Evolutionary conservation across 2,329 filamentous ascomycete genomes (phyloP), one percentile per base, ranked within the genome.

Genomic region (Fusarium heterosporum): DNA sequence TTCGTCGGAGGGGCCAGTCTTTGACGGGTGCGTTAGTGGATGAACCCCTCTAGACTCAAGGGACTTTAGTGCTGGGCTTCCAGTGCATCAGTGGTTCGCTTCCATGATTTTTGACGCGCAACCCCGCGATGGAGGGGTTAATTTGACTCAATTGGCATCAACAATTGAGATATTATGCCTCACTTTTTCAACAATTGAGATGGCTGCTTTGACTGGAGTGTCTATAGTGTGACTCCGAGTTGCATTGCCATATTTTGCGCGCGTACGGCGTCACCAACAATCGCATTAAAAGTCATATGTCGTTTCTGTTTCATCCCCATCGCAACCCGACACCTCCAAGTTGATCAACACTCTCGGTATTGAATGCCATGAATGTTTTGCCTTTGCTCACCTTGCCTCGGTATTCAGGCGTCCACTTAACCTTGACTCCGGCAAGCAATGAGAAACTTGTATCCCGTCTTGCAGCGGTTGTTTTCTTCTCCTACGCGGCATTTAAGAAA

Each of bases 111-210:
- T 46, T 45, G 49, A 49, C 41, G 19, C 38, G 46, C 30, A 57
- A 67, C 63, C 63, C 63, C 63, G 57, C 64, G 63, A 57, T 62
- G 32, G 64, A 67, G 64, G 52, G 64, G 43, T 66, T 28, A 43
- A 66, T 48, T 68, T 61, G 64, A 61, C 34, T 45, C 51, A 56
- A 58, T 19, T 42, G 14, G 30, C 36, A 39, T 45, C 29, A 39
- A 34, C 51, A 48, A 58, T 64, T 63, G 58, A 58, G 46, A 58
- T 58, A 52, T 63, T 63, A 58, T 58, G 40, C 51, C 58, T 63
- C 60, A 64, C 40, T 51, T 46, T 39, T 38, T 36, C 16, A 29
- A 30, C 43, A 11, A 8, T 38, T 25, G 25, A 26, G 25, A 16
- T 53, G 40, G 48, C 25, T 57, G 10, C 22, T 36, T 52, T 19